phyloP scores from a whole-genome alignment of 495 filamentous ascomycete genomes.

The Annulohypoxylon maeteangense region DNA sequence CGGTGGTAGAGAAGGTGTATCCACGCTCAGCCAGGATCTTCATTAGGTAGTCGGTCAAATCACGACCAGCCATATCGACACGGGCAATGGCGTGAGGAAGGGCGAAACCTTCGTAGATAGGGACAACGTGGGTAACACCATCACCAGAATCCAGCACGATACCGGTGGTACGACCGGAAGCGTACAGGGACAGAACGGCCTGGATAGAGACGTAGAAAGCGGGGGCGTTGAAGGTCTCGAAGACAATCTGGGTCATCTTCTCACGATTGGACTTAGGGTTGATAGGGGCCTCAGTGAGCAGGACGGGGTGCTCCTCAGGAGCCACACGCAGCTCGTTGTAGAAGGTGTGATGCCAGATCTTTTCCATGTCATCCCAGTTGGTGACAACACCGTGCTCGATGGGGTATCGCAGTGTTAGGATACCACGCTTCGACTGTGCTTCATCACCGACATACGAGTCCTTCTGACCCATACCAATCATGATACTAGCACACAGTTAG shows the following conservation, averaged over 20 bases:
- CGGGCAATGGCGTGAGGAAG: constrained; percentile 99
- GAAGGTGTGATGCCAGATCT: constrained; percentile 99
- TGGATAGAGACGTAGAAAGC: constrained; percentile 99
- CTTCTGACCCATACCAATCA: constrained; percentile 99
- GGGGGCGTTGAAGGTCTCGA: constrained; percentile 99
- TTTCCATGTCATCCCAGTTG: constrained; percentile 99
- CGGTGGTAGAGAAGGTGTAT: constrained; percentile 99
- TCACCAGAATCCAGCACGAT: constrained; percentile 99
- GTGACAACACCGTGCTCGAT: constrained; percentile 99
- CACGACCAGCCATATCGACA: constrained; percentile 99
- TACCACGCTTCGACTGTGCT: constrained; percentile 99
- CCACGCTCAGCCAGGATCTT: constrained; percentile 99
- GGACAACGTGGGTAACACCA: constrained; percentile 99
- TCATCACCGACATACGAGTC: constrained; percentile 99
- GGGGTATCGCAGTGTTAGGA: constrained; percentile 98
- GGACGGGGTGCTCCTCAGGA: constrained; percentile 99
- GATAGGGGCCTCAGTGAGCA: constrained; percentile 98
- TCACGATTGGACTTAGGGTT: constrained; percentile 99
- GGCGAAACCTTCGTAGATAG: constrained; percentile 99
- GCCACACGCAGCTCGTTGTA: constrained; percentile 99
- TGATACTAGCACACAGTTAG: constrained; percentile 78
- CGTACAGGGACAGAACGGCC: constrained; percentile 98
- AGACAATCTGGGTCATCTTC: constrained; percentile 99
- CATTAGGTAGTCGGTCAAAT: constrained; percentile 99
- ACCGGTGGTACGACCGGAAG: constrained; percentile 99